These are phyloP conservation scores for Avena sativa DNA, from an alignment of 176 grass and related monocot genomes.

Conservation along the genomic window DNA sequence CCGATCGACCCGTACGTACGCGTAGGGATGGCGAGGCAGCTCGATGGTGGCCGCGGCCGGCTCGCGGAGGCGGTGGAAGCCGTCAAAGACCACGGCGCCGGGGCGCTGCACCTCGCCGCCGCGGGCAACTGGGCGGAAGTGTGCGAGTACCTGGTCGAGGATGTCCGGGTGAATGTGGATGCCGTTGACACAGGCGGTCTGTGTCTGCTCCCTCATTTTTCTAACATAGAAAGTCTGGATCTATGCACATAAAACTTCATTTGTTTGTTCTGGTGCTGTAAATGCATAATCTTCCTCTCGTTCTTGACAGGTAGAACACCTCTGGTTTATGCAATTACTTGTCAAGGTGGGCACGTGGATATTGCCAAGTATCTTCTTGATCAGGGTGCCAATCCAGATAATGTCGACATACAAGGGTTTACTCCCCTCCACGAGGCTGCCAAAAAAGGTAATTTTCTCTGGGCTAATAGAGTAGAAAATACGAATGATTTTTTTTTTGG, in stretches of 20 bases:
- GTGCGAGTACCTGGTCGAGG: conserved; percentile 6
- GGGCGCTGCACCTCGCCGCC: background rate
- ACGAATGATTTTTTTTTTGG: background rate
- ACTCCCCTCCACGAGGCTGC: conserved; percentile 2
- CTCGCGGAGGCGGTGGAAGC: background rate
- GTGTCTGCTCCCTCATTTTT: background rate
- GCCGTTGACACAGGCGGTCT: background rate
- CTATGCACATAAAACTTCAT: background rate
- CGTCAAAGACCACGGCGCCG: background rate
- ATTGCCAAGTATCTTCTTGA: background rate
- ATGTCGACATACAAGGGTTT: background rate
- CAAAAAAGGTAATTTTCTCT: background rate
- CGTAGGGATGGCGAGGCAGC: background rate
- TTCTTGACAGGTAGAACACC: conserved; percentile 5
- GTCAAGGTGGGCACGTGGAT: background rate
- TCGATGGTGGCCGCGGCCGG: background rate
- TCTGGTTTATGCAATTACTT: background rate
- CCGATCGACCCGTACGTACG: background rate
- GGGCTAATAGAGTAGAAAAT: background rate
- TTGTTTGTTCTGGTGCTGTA: background rate
- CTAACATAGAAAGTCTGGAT: background rate
- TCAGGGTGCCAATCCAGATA: background rate
- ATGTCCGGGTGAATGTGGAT: conserved; percentile 5
- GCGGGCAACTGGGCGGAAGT: background rate
- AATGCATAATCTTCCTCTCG: background rate